These are phyloP conservation scores for Globisporangium carolinianum DNA, from an alignment of 352 stramenopile species.

Conservation along the genomic window DNA sequence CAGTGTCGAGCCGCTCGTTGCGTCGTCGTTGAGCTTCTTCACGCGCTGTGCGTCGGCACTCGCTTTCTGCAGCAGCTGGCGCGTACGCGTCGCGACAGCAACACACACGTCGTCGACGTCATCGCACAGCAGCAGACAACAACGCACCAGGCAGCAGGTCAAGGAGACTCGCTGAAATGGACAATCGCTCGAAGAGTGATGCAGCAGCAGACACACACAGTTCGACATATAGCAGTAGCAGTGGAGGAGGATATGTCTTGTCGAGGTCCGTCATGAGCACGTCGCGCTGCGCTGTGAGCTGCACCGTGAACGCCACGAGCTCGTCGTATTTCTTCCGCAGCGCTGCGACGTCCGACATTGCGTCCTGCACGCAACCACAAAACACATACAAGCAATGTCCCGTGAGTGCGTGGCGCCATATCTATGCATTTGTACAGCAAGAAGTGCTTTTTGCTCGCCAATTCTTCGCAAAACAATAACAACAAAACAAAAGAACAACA, in stretches of 20 bases:
- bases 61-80: constrained; percentile 66
- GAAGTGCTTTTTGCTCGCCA: too few species aligned
- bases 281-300: constrained; percentile 80
- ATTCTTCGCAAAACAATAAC: too few species aligned
- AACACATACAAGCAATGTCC: background rate
- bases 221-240: background rate
- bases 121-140: too few species aligned
- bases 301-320: constrained; percentile 85
- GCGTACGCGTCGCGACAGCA: constrained; percentile 18
- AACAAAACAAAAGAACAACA: background rate
- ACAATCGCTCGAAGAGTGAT: too few species aligned
- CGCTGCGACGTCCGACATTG: constrained; percentile 47
- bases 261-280: constrained; percentile 80
- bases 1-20: constrained; percentile 30
- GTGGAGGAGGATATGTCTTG: constrained; percentile 37
- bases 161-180: background rate
- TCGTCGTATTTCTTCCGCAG: constrained; percentile 89
- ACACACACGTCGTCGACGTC: background rate
- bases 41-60: constrained; percentile 50
- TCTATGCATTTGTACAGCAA: background rate
- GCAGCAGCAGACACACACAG: too few species aligned
- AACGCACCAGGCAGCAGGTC: background rate
- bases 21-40: constrained; percentile 60
- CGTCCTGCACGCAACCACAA: constrained; percentile 23
- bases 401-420: background rate